These are phyloP conservation scores for Rachicladosporium sp. DNA, from an alignment of 2,329 filamentous ascomycete genomes.

Conservation along the genomic window DNA sequence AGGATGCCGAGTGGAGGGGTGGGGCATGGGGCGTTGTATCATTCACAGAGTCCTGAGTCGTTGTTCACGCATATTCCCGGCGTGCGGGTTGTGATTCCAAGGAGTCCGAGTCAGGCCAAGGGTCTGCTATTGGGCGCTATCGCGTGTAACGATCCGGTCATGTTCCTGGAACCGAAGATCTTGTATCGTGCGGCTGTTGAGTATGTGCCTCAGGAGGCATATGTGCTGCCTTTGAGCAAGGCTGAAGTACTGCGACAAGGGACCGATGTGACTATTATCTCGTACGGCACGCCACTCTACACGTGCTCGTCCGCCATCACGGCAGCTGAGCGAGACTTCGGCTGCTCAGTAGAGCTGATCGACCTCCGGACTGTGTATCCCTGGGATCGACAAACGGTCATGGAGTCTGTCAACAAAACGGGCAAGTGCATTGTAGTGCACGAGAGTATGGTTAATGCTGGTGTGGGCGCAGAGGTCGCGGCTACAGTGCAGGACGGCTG, in stretches of 20 bases:
- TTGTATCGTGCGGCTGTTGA: slow-evolving; percentile 85
- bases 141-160: slow-evolving; percentile 66
- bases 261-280: slow-evolving; percentile 69
- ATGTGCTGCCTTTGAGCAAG: slow-evolving; percentile 73
- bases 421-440: slow-evolving; percentile 80
- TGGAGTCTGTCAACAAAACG: slow-evolving; percentile 76
- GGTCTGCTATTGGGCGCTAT: slow-evolving; percentile 69
- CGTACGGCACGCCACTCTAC: slow-evolving; percentile 83
- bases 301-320: slow-evolving; percentile 66
- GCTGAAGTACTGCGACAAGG: slow-evolving; percentile 75
- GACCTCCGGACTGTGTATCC: slow-evolving; percentile 82
- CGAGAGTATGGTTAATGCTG: slow-evolving; percentile 82
- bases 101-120: slow-evolving; percentile 79
- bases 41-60: slow-evolving; percentile 79
- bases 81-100: slow-evolving; percentile 70
- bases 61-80: slow-evolving; percentile 84
- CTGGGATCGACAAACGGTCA: slow-evolving; percentile 73
- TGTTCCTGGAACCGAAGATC: slow-evolving; percentile 92
- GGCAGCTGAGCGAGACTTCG: slow-evolving; percentile 61
- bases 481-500: slow-evolving; percentile 80
- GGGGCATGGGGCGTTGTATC: slow-evolving; percentile 78
- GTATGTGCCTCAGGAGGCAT: slow-evolving; percentile 70
- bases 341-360: slow-evolving; percentile 70
- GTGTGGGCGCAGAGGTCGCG: slow-evolving; percentile 78
- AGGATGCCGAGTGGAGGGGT: slow-evolving; percentile 86